Conservation (phyloP, 805 yeast genomes). For the Saccharomycopsis synnaedendra region DNA sequence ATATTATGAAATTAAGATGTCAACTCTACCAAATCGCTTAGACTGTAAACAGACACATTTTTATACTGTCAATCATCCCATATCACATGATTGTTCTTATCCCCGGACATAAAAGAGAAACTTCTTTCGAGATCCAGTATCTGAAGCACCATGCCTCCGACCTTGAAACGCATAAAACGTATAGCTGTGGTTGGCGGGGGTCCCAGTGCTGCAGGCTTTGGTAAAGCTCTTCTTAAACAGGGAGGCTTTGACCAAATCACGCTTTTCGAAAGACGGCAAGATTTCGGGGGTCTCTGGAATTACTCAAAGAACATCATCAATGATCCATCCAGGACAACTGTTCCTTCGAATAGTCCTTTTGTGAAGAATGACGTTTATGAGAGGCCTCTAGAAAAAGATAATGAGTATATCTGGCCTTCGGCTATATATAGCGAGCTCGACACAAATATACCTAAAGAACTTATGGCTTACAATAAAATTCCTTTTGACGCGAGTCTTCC, state of each 20-base stretch:
- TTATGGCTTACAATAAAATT: slow-evolving; percentile 54
- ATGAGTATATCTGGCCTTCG: slow-evolving; percentile 30
- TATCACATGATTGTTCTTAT: too few relatives aligned
- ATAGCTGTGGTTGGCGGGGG: slow-evolving; percentile 74
- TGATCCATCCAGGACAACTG: not conserved
- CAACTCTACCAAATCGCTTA: too few relatives aligned
- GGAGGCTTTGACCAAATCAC: slow-evolving; percentile 30
- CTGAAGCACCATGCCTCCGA: not conserved
- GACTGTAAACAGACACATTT: too few relatives aligned
- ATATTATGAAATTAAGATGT: too few relatives aligned
- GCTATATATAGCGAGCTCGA: slow-evolving; percentile 59
- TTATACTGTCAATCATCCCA: too few relatives aligned
- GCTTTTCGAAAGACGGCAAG: slow-evolving; percentile 47
- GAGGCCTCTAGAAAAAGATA: not conserved
- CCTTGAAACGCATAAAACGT: slow-evolving; percentile 17
- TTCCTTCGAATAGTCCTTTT: not conserved
- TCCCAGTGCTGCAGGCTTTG: slow-evolving; percentile 58
- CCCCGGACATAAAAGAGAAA: too few relatives aligned
- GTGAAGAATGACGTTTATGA: not conserved
- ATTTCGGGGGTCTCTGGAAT: slow-evolving; percentile 79
- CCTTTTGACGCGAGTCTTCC: slow-evolving; percentile 38
- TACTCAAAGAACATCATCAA: slow-evolving; percentile 26
- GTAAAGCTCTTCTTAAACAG: slow-evolving; percentile 52
- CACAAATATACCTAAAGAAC: slow-evolving; percentile 51
- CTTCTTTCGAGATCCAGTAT: too few relatives aligned